These are phyloP conservation scores for Xylaria grammica DNA, from an alignment of 495 filamentous ascomycete species.

Conservation along the genomic window DNA sequence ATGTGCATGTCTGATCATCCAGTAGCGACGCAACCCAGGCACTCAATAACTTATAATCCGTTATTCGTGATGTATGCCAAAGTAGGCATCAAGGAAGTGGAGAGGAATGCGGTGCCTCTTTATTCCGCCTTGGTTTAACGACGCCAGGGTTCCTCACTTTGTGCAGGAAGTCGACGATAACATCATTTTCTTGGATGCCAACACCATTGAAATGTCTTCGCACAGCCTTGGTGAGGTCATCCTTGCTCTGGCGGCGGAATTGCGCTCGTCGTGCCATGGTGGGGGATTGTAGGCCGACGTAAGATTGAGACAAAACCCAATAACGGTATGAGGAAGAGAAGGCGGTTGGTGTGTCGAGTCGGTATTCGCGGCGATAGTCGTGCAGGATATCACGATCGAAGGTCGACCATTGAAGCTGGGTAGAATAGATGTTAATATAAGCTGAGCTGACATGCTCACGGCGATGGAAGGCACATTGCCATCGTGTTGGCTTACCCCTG, in stretches of 20 bases:
- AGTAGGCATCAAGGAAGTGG: conserved; percentile 33
- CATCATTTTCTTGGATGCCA: conserved; percentile 84
- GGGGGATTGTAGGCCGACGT: conserved; percentile 74
- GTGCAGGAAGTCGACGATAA: conserved; percentile 86
- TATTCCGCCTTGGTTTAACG: conserved; percentile 37
- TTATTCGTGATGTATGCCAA: conserved; percentile 27
- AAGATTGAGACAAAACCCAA: conserved; percentile 69
- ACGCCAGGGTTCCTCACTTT: conserved; percentile 63
- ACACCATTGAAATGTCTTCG: conserved; percentile 90
- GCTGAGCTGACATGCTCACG: conserved; percentile 12
- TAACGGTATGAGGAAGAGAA: conserved; percentile 75
- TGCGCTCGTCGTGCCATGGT: conserved; percentile 70
- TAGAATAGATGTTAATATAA: conserved; percentile 26
- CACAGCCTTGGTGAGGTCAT: conserved; percentile 79
- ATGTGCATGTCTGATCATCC: conserved; percentile 27
- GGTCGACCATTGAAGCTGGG: conserved; percentile 76
- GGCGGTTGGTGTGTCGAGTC: conserved; percentile 70
- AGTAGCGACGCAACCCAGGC: conserved; percentile 21
- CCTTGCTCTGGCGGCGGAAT: conserved; percentile 70
- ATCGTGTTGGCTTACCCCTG: conserved; percentile 29
- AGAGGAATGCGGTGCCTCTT: conserved; percentile 35
- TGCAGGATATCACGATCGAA: conserved; percentile 76
- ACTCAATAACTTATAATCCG: conserved; percentile 26
- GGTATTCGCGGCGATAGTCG: conserved; percentile 79
- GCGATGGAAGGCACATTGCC: neutral